A percentile compares a stretch with the other conserved stretches of the same genome.
These are phyloP conservation scores for Ensete glaucum DNA, from an alignment of 176 grass and related monocot species.

Conservation along the genomic window DNA sequence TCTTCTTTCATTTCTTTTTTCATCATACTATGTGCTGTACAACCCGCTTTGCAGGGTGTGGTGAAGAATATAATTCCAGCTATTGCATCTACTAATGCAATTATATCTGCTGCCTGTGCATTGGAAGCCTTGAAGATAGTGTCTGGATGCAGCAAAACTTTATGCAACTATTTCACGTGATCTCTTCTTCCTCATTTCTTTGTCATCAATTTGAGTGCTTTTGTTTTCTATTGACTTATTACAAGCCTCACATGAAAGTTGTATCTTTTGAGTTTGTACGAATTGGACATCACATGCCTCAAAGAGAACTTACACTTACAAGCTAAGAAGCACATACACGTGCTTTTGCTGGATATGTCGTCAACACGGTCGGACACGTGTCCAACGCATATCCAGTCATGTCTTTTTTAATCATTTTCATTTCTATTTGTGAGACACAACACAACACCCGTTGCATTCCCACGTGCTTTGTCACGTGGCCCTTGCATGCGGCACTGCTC, in stretches of 20 bases:
- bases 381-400: no score
- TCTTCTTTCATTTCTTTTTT: background rate
- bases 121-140: slow-evolving; percentile 92
- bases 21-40: background rate
- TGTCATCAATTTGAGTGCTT: background rate
- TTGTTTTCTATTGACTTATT: background rate
- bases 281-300: no score
- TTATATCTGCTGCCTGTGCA: slow-evolving; percentile 87
- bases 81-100: slow-evolving; percentile 97
- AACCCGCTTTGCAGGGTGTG: slow-evolving; percentile 50
- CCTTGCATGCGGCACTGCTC: no score
- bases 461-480: no score
- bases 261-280: background rate
- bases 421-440: no score
- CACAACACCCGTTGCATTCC: no score
- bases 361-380: no score
- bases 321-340: no score
- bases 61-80: slow-evolving; percentile 99
- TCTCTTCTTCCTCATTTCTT: slow-evolving; percentile 16
- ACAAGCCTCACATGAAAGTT: background rate
- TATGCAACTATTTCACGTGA: slow-evolving; percentile 98
- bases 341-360: no score
- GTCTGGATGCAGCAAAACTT: slow-evolving; percentile 94
- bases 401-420: no score
- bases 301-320: no score